phyloP scores from a whole-genome alignment of 1,284 basidiomycete species.

The Puccinia coronata region DNA sequence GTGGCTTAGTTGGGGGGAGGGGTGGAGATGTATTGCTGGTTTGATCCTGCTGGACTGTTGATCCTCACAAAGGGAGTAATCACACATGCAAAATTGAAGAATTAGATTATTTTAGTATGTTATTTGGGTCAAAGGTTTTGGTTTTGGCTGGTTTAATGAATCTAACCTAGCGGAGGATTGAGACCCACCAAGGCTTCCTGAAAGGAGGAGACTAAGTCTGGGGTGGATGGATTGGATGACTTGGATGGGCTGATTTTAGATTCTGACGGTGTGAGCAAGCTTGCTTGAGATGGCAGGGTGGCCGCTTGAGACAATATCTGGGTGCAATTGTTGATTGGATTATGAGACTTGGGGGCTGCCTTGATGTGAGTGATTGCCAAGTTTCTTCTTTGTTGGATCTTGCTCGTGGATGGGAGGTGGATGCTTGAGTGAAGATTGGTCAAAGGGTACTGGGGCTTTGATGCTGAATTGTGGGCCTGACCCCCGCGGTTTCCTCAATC shows the following conservation, averaged over 20 bases:
- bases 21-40: not conserved
- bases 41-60: constrained; percentile 10
- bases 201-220: constrained; percentile 41
- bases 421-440: not conserved
- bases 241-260: not conserved
- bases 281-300: not conserved
- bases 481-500: too few species aligned
- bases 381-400: too few species aligned
- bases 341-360: too few species aligned
- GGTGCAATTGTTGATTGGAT: too few species aligned
- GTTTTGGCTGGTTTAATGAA: constrained; percentile 12
- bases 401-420: not conserved
- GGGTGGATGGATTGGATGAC: not conserved
- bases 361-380: not conserved
- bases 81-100: too few species aligned
- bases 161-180: constrained; percentile 46
- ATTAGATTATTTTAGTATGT: not conserved
- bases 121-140: not conserved
- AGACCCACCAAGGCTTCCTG: constrained; percentile 48
- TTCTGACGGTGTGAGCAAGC: not conserved
- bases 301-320: too few species aligned
- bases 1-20: not conserved
- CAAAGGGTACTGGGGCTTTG: too few species aligned
- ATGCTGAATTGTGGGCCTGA: too few species aligned
- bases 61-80: not conserved